Conservation (phyloP, 1,139 yeast species). For the Pneumocystis carinii region DNA sequence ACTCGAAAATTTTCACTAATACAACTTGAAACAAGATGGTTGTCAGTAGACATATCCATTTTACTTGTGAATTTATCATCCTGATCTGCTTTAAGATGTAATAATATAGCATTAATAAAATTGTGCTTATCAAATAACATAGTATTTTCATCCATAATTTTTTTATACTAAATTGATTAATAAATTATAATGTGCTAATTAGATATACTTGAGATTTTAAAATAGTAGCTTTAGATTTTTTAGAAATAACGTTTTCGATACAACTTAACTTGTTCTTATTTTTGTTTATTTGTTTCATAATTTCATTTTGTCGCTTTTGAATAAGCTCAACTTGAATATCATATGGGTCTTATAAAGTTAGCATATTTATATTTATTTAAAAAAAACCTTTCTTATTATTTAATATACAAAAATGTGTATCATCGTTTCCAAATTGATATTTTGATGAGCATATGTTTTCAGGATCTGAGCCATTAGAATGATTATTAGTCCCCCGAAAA, state of each 20-base stretch:
- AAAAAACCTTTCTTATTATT: slow-evolving; percentile 24
- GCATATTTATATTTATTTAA: neutral
- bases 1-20: neutral
- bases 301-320: slow-evolving; percentile 21
- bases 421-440: slow-evolving; percentile 55
- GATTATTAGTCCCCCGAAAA: slow-evolving; percentile 44
- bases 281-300: slow-evolving; percentile 31
- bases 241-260: neutral
- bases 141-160: neutral
- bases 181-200: slow-evolving; percentile 16
- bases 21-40: neutral
- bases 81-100: neutral
- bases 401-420: slow-evolving; percentile 53
- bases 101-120: neutral
- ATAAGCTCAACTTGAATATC: slow-evolving; percentile 22
- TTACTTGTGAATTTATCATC: neutral
- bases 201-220: slow-evolving; percentile 13
- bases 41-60: neutral
- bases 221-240: slow-evolving; percentile 20
- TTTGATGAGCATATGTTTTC: slow-evolving; percentile 19
- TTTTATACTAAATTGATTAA: neutral
- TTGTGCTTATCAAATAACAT: neutral
- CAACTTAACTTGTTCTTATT: slow-evolving; percentile 19
- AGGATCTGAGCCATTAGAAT: slow-evolving; percentile 14
- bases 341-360: slow-evolving; percentile 18